Evolutionary conservation across 352 stramenopile species (phyloP).

Genomic region (Phytophthora pistaciae): DNA sequence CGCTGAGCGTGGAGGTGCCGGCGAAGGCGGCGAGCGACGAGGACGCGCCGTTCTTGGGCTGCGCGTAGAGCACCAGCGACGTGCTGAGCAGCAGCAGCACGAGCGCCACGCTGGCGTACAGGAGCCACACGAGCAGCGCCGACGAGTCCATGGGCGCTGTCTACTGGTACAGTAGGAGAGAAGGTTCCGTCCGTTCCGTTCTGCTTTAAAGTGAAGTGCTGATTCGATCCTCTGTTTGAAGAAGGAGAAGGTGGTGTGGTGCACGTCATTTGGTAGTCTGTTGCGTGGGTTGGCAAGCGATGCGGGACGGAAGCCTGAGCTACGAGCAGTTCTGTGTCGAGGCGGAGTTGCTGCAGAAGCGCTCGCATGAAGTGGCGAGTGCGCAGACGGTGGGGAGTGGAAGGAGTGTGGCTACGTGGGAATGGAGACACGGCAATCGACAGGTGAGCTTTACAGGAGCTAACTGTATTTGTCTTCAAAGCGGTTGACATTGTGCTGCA

Average conservation of each 20-base stretch:
- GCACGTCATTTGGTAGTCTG: slow-evolving; percentile 5
- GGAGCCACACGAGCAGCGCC: slow-evolving; percentile 59
- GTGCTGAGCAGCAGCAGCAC: slow-evolving; percentile 64
- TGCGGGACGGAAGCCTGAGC: slow-evolving; percentile 44
- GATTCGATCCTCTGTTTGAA: slow-evolving; percentile 12
- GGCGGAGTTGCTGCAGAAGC: slow-evolving; percentile 48
- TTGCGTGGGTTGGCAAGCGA: slow-evolving; percentile 18
- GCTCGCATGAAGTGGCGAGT: slow-evolving; percentile 42
- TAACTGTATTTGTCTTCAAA: background rate
- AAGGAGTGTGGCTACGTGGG: slow-evolving; percentile 45
- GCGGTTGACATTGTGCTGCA: slow-evolving; percentile 4
- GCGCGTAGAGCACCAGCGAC: slow-evolving; percentile 68
- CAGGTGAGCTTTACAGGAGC: slow-evolving; percentile 32
- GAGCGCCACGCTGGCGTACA: slow-evolving; percentile 72
- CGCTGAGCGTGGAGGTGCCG: slow-evolving; percentile 61
- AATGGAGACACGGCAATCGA: slow-evolving; percentile 66
- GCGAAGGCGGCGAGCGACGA: slow-evolving; percentile 67
- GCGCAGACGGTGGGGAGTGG: background rate
- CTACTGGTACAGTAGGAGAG: background rate
- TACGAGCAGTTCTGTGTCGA: slow-evolving; percentile 64
- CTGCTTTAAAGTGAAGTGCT: slow-evolving; percentile 24
- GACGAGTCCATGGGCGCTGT: slow-evolving; percentile 41
- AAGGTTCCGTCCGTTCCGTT: slow-evolving; percentile 3
- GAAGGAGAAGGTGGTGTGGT: slow-evolving; percentile 17
- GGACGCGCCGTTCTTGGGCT: slow-evolving; percentile 62